Conservation (phyloP, 2,329 filamentous ascomycete genomes). For the Chrysoporthe deuterocubensis region DNA sequence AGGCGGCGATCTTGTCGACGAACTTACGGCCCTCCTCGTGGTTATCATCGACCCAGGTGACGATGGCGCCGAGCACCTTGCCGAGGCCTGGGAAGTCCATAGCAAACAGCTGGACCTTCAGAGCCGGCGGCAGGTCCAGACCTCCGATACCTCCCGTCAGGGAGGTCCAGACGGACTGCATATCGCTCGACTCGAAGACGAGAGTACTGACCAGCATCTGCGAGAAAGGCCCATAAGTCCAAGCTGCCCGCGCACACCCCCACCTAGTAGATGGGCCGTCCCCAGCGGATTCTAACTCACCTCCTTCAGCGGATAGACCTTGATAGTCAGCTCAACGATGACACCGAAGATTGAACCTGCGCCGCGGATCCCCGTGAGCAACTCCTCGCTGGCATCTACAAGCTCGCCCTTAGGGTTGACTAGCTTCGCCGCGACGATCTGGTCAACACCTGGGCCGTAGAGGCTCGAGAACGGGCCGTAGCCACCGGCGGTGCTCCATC, state of each 20-base stretch:
- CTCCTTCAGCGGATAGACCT: conserved; percentile 31
- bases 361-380: conserved; percentile 37
- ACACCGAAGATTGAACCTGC: conserved; percentile 36
- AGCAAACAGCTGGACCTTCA: conserved; percentile 7
- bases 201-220: conserved; percentile 16
- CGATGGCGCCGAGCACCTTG: conserved; percentile 26
- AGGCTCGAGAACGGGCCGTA: conserved; percentile 38
- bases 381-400: conserved; percentile 34
- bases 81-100: conserved; percentile 17
- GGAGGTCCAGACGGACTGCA: conserved; percentile 6
- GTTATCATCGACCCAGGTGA: conserved; percentile 41
- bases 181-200: conserved; percentile 17
- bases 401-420: conserved; percentile 36
- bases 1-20: conserved; percentile 35
- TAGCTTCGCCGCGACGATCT: conserved; percentile 40
- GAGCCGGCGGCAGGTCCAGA: neutral
- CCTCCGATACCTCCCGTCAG: neutral
- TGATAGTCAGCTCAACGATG: conserved; percentile 35
- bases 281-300: conserved; percentile 6
- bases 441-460: conserved; percentile 42
- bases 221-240: neutral
- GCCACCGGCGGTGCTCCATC: conserved; percentile 42
- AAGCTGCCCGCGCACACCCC: neutral
- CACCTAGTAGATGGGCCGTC: too few relatives aligned
- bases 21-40: conserved; percentile 36